These are phyloP conservation scores for Citrullus mucosospermus DNA, from an alignment of 306 rosid genomes.

Conservation along the genomic window DNA sequence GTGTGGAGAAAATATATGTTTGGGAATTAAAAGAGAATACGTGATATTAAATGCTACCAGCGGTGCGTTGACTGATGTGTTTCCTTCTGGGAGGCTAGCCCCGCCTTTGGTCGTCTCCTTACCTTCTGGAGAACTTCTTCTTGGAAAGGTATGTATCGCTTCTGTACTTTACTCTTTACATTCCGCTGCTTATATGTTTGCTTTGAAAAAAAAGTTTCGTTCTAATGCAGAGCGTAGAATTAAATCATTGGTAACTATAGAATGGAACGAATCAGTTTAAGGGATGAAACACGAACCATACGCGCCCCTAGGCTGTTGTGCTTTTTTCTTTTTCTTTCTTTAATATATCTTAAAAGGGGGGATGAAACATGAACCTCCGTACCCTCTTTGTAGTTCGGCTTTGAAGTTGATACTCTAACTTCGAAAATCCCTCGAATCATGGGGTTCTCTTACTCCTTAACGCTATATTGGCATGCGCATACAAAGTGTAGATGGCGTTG, in stretches of 20 bases:
- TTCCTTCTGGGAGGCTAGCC: slow-evolving; percentile 85
- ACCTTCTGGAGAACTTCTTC: slow-evolving; percentile 95
- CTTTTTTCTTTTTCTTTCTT: no score
- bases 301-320: no score
- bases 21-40: slow-evolving; percentile 79
- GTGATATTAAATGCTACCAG: slow-evolving; percentile 64
- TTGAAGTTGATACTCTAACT: neutral
- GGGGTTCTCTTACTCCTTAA: neutral
- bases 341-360: no score
- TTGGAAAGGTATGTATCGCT: slow-evolving; percentile 60
- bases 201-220: neutral
- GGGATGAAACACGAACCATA: neutral
- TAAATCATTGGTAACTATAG: neutral
- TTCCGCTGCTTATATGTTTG: neutral
- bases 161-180: neutral
- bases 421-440: neutral
- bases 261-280: neutral
- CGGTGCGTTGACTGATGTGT: slow-evolving; percentile 72
- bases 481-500: neutral
- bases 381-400: neutral
- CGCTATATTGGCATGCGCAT: neutral
- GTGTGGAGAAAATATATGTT: slow-evolving; percentile 95
- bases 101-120: slow-evolving; percentile 87
- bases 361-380: neutral
- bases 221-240: neutral